Evolutionary conservation across 2,329 filamentous ascomycete species (phyloP), one percentile per base, ranked within the genome.

Genomic region (Thielaviopsis musarum): DNA sequence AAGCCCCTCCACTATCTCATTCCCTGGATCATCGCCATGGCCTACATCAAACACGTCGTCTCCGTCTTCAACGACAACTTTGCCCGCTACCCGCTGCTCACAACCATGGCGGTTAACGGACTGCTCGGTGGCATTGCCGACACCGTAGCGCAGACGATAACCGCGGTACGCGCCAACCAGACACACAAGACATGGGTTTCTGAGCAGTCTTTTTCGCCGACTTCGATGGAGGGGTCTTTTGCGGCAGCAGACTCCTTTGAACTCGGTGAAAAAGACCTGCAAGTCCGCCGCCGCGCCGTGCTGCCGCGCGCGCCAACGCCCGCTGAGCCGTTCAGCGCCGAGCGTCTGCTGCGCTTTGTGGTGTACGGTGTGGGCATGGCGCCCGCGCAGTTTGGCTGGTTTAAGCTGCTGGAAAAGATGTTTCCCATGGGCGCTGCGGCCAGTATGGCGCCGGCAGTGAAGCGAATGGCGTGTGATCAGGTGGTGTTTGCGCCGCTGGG

Each of bases 21-120:
- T 21, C 54, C 57, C 48, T 59, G 57, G 57, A 30, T 59, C 19
- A 24, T 59, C 48, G 45, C 55, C 48, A 61, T 61, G 60, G 49
- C 48, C 21, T 56, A 56, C 22, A 5, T 61, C 53, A 55, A 53
- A 21, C 19, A 51, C 19, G 38, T 41, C 28, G 28, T 61, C 3
- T 13, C 19, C 49, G 15, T 59, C 26, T 59, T 61, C 26, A 59
- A 57, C 51, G 45, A 51, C 22, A 34, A 59, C 49, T 58, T 57
- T 51, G 57, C 53, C 3, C 55, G 49, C 34, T 30, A 9, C 26
- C 61, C 69, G 87, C 88, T 98, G 51, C 81, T 98, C 67, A 98
- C 93, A 63, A 98, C 95, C 73, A 98, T 98, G 91, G 88, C 96
- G 69, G 95, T 91, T 70, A 98, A 98, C 75, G 88, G 93, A 65